Evolutionary conservation across 139 green algal genomes (phyloP), one percentile per base, ranked within the genome.

Genomic region (Chlorella sp.): DNA sequence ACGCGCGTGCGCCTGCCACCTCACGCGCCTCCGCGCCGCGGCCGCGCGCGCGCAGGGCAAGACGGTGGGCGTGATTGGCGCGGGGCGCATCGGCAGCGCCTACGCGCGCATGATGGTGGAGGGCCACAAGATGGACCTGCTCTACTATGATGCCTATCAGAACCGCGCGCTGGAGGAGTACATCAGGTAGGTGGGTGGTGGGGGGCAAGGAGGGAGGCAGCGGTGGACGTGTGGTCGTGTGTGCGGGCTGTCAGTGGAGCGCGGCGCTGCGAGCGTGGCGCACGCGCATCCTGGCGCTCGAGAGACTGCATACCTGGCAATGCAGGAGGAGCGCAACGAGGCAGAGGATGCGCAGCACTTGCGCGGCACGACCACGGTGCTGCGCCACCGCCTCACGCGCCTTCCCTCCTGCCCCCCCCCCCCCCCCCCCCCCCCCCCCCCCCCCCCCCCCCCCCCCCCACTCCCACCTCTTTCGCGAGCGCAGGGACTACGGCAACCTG

Each of bases 31-130:
- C n/a, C n/a, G n/a, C n/a, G n/a, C n/a, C n/a, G n/a, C n/a, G n/a
- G n/a, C n/a, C n/a, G n/a, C n/a, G n/a, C 69, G 25, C 25, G 2
- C 64, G 64, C 86, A 97, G 88, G 86, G 91, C 67, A 96, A 97
- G 85, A 97, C 91, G 23, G 93, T 99, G 11, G 95, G 95, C 63
- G 97, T 99, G 77, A 90, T 99, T 41, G 95, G 95, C 15, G 95
- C 95, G 0, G 95, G 95, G 1, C 89, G 95, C 67, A 98, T 98
- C 68, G 95, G 95, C 41, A 87, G 80, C 21, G 94, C 95, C 1
- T 99, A 99, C 73, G 96, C 95, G 3, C 88, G 91, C 77, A 99
- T 99, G 95, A 97, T 99, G 92, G 93, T 95, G 38, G 95, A 99
- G 82, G 95, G 95, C 1, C 97, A 99, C 93, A 99, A 99, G 83